phyloP scores from a whole-genome alignment of 345 rosid species.

The Eucalyptus caleyi region DNA sequence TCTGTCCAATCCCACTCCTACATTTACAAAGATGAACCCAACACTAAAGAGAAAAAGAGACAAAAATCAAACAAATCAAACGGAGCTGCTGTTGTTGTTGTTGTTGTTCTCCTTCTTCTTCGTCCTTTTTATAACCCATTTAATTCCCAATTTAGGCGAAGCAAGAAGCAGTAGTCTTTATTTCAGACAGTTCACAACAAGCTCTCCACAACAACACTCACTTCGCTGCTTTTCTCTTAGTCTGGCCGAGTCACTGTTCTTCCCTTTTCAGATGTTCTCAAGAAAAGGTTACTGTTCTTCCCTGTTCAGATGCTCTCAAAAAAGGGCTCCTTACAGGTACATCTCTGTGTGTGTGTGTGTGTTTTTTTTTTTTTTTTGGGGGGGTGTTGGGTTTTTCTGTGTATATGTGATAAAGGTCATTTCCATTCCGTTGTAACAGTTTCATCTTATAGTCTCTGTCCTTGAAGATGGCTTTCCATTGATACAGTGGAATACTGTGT shows the following conservation, averaged over 20 bases:
- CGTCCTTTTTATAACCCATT: background rate
- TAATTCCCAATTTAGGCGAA: background rate
- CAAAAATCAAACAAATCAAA: background rate
- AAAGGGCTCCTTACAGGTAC: background rate
- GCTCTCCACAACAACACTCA: background rate
- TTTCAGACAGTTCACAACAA: background rate
- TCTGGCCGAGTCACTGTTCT: background rate
- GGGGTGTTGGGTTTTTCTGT: too few relatives aligned
- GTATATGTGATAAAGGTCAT: background rate
- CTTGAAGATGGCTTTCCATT: background rate
- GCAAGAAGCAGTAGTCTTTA: background rate
- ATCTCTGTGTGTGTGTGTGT: too few relatives aligned
- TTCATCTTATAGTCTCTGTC: background rate
- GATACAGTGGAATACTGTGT: background rate
- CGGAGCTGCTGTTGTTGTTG: background rate
- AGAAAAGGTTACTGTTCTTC: background rate
- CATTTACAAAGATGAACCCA: background rate
- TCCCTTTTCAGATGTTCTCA: background rate
- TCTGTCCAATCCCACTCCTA: background rate
- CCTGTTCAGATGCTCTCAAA: background rate
- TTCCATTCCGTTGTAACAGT: background rate
- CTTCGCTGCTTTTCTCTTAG: background rate
- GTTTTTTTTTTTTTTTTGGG: too few relatives aligned
- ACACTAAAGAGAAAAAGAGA: background rate
- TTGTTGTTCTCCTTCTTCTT: background rate